Base-by-base conservation (phyloP, 106 monocot species). In the Dendrobium huoshanense region DNA sequence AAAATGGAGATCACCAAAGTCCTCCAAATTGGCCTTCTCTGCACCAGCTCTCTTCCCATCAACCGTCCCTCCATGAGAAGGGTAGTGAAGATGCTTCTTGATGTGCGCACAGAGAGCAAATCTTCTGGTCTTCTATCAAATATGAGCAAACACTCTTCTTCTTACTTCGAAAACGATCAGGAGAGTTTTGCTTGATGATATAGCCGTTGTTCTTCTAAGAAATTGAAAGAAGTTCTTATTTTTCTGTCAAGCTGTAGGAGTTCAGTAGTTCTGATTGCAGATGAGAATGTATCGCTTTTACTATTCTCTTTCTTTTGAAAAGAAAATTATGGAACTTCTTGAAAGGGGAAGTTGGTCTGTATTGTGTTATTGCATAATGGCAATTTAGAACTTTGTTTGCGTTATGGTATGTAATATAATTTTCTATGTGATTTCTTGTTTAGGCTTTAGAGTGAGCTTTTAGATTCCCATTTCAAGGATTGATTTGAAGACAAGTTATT, bases 61-160 rank as follows among this genome's bases (percentile, higher is more conserved):
- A 95, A 91, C 81, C 85, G 95, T 0, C 95, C 95, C 0, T 82
- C 90, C 0, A 95, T 95, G 95, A 80, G 89, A 18, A 87, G 85
- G 70, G 91, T 93, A 0, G 93, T 91, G 22, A 95, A 95, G 85
- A 87, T 95, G 93, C 85, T 94, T 72, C 77, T 84, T 22, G 89
- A 91, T 56, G 79, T 85, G 15, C 20, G 77, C 5, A 59, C 73
- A 4, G 75, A 81, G 6, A 31, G 65, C 72, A 80, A 43, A 13
- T 13, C 51, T 51, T 13, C 51, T 51, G 51, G 3, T 51, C 51
- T 3, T 11, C 51, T 13, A 70, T 43, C 54, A 27, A 54, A 31
- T 3, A 18, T 7, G 19, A 19, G 78, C 58, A 59, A 19, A 2
- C 59, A 41, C 33, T 59, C 78, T 78, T 48, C 78, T 9, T 79